phyloP scores from a whole-genome alignment of 352 stramenopile species.

The Aphanomyces cochlioides region DNA sequence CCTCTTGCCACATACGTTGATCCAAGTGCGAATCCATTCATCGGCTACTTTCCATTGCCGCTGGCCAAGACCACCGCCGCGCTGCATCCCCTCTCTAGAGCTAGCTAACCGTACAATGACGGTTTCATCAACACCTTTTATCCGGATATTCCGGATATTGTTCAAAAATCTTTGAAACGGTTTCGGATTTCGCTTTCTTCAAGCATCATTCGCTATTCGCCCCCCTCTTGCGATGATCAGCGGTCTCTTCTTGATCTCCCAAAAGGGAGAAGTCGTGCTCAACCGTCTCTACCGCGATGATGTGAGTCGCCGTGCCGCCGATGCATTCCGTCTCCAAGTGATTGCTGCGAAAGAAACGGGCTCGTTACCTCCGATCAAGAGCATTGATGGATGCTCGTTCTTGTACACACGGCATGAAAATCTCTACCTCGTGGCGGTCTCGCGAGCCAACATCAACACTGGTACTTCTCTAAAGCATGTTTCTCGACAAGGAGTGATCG shows the following conservation, averaged over 20 bases:
- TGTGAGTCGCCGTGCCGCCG: conserved; percentile 61
- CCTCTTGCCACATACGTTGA: too few relatives aligned
- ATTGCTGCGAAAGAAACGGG: conserved; percentile 96
- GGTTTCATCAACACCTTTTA: conserved; percentile 9
- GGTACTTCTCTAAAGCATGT: conserved; percentile 32
- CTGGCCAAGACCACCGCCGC: too few relatives aligned
- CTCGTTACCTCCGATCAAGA: conserved; percentile 91
- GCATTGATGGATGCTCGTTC: conserved; percentile 97
- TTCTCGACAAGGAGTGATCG: neutral
- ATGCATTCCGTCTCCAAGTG: conserved; percentile 79
- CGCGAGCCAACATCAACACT: conserved; percentile 95
- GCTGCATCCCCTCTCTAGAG: too few relatives aligned
- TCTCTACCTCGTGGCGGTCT: conserved; percentile 97
- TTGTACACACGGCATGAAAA: conserved; percentile 97
- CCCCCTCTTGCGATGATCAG: conserved; percentile 57
- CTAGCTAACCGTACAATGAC: neutral
- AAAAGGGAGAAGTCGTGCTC: conserved; percentile 78
- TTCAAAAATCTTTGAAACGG: conserved; percentile 16
- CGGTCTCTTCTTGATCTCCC: conserved; percentile 73
- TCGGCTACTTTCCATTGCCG: too few relatives aligned
- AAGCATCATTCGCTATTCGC: conserved; percentile 21
- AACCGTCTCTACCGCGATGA: conserved; percentile 82
- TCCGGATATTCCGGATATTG: conserved; percentile 10
- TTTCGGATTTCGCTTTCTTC: conserved; percentile 13
- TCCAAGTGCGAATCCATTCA: too few relatives aligned